Conservation (phyloP, 1,139 yeast species). For the Suhomyces kunorum region DNA sequence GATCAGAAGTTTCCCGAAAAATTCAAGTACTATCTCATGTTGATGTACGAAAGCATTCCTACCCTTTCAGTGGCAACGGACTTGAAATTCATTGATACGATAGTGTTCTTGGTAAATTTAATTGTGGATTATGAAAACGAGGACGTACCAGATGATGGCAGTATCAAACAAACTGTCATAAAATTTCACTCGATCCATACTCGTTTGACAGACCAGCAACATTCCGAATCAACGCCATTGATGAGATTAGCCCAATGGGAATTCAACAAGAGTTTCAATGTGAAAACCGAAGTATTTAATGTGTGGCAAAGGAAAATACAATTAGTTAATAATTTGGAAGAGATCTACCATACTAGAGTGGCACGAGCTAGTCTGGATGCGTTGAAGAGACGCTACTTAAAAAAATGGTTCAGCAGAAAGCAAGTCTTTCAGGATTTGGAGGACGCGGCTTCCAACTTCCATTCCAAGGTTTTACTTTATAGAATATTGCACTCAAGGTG, state of each 20-base stretch:
- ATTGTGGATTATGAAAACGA: conserved; percentile 36
- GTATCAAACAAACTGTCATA: conserved; percentile 26
- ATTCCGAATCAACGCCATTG: conserved; percentile 22
- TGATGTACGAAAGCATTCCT: conserved; percentile 23
- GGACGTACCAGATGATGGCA: conserved; percentile 21
- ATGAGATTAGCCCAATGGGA: conserved; percentile 33
- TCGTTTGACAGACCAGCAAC: not conserved
- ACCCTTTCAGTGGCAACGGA: conserved; percentile 24
- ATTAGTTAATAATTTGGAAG: not conserved
- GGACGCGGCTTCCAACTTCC: conserved; percentile 16
- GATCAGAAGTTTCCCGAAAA: conserved; percentile 26
- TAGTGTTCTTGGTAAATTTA: conserved; percentile 25
- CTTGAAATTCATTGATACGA: conserved; percentile 24
- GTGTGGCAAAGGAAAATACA: conserved; percentile 16
- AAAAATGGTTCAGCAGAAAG: conserved; percentile 20
- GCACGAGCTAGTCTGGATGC: not conserved
- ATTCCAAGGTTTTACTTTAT: conserved; percentile 7
- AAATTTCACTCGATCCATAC: conserved; percentile 27
- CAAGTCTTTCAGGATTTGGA: conserved; percentile 15
- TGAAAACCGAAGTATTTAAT: conserved; percentile 11
- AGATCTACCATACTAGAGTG: not conserved
- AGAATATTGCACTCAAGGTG: not conserved
- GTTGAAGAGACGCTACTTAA: conserved; percentile 10
- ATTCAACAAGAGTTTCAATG: conserved; percentile 8
- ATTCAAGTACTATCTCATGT: conserved; percentile 26